Conservation (phyloP, 1,284 basidiomycete genomes). For the Boletus sp. region DNA sequence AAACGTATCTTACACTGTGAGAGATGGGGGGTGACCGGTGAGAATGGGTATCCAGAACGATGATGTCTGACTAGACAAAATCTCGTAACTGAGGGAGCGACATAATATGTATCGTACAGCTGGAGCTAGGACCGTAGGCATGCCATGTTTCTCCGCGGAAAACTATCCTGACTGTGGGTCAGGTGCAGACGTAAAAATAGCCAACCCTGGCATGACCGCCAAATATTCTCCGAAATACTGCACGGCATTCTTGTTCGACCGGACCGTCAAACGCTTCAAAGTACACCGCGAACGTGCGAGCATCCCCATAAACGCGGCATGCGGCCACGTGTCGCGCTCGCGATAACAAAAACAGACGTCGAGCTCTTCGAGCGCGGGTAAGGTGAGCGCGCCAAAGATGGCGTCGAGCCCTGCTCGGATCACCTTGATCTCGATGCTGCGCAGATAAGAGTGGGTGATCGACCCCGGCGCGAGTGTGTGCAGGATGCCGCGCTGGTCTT, state of each 20-base stretch:
- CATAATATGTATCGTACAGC: too few species aligned
- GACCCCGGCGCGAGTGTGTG: constrained; percentile 11
- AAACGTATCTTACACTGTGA: too few species aligned
- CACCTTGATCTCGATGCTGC: constrained; percentile 30
- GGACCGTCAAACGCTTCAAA: constrained; percentile 23
- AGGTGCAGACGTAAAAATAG: constrained; percentile 16
- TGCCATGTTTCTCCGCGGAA: not conserved
- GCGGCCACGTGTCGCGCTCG: constrained; percentile 29
- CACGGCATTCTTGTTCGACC: constrained; percentile 22
- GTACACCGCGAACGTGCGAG: constrained; percentile 25
- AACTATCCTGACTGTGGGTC: not conserved
- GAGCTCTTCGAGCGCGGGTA: constrained; percentile 32
- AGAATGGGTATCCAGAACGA: too few species aligned
- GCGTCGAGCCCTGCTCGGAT: constrained; percentile 24
- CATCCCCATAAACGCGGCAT: constrained; percentile 25
- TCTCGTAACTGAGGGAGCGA: too few species aligned
- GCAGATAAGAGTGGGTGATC: constrained; percentile 19
- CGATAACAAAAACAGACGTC: constrained; percentile 32
- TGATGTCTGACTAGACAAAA: too few species aligned
- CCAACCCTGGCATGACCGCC: constrained; percentile 22
- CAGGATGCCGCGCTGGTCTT: constrained; percentile 11
- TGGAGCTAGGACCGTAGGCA: not conserved
- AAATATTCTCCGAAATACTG: constrained; percentile 25
- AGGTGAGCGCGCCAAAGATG: constrained; percentile 18
- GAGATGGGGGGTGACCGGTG: too few species aligned